Conservation (phyloP, 2,329 filamentous ascomycete genomes). For the Dryadomyces quercus-mongolicae region DNA sequence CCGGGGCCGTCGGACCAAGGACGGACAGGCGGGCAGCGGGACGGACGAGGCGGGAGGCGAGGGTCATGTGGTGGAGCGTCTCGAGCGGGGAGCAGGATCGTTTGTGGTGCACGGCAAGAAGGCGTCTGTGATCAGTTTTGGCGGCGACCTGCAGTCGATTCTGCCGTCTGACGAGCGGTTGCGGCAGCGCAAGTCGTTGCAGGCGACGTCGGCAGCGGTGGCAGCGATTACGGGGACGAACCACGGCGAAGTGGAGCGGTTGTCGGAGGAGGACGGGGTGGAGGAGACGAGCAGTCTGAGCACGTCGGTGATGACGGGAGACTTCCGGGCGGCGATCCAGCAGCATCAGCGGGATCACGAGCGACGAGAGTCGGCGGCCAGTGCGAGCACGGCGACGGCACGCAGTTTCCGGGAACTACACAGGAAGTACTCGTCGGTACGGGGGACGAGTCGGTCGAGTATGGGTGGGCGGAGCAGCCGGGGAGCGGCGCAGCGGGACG, state of each 20-base stretch:
- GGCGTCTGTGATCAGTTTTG: constrained; percentile 92
- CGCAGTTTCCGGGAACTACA: constrained; percentile 53
- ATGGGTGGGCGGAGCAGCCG: neutral
- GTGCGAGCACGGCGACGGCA: constrained; percentile 54
- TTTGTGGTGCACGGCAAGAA: constrained; percentile 98
- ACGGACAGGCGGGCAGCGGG: constrained; percentile 50
- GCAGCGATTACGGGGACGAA: constrained; percentile 25
- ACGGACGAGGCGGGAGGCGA: constrained; percentile 38
- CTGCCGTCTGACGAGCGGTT: constrained; percentile 61
- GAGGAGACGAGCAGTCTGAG: neutral
- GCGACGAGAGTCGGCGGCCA: constrained; percentile 50
- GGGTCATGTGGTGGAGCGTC: constrained; percentile 57
- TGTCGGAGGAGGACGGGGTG: neutral
- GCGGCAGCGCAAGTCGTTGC: constrained; percentile 44
- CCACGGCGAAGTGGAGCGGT: constrained; percentile 19
- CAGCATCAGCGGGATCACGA: constrained; percentile 27
- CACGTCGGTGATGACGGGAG: constrained; percentile 13
- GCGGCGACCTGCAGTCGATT: constrained; percentile 69
- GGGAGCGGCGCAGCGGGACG: constrained; percentile 16
- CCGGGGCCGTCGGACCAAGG: constrained; percentile 65
- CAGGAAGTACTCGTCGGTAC: constrained; percentile 43
- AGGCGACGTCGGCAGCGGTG: constrained; percentile 14
- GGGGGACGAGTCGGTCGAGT: constrained; percentile 25
- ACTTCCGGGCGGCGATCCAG: constrained; percentile 40
- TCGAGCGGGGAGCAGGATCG: constrained; percentile 70